Evolutionary conservation across 768 basidiomycete species (phyloP), one percentile per base, ranked within the genome.

Genomic region (Amanita molliuscula): DNA sequence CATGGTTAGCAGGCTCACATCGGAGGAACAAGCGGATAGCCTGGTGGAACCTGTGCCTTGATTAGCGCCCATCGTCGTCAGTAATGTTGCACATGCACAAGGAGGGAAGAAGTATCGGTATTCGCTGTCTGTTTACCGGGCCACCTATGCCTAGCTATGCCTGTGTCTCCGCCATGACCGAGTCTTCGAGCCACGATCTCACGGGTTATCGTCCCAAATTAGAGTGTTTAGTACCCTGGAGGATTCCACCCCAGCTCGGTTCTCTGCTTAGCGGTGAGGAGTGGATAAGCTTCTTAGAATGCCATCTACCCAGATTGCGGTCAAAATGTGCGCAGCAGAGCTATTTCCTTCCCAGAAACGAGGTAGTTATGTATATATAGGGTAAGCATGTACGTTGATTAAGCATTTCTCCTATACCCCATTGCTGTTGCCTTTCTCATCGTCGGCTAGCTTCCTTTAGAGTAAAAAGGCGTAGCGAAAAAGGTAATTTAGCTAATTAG

Each of bases 251-350:
- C 21, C 34, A 34, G 44, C 34, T 33, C 21, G 44, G 44, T 33
- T 46, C 44, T 35, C 10, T 38, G 26, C 15, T 36, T 36, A 36
- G 44, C 44, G 47, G 47, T 25, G 16, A 38, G 21, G 47, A 38
- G 34, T 38, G 35, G 47, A 16, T 38, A 18, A 46, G 33, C 44
- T 46, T 46, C 44, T 28, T 33, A 3, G 8, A 26, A 16, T 21
- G 29, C 13, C 44, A 29, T 47, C 36, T 37, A 18, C 26, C 20
- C 47, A 47, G 47, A 47, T 47, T 37, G 47, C 18, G 29, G 44
- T 33, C 31, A 21, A 23, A 35, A 18, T 25, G 9, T 16, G 44
- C 44, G 29, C 44, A 31, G 44, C 21, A 20, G 44, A 20, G 21
- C 31, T 36, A 36, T 37, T 47, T 47, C 15, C 36, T 48, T 40